Conservation (phyloP, 176 grass and related monocot species). For the barley (Hordeum vulgare) region DNA sequence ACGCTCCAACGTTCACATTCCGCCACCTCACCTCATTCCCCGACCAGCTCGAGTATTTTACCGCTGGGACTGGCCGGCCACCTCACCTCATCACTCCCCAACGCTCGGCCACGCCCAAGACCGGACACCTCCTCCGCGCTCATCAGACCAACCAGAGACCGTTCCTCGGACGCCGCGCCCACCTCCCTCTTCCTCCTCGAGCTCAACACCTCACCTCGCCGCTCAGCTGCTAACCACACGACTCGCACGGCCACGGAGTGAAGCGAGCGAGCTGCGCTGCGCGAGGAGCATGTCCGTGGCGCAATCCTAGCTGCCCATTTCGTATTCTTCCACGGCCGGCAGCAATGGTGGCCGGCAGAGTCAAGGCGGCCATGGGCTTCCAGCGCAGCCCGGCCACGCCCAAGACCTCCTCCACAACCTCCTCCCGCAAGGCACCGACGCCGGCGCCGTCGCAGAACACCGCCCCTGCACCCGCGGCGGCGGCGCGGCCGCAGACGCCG, state of each 20-base stretch:
- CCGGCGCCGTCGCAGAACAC: slow-evolving; percentile 10
- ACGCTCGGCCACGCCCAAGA: too few relatives aligned
- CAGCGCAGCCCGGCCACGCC: slow-evolving; percentile 54
- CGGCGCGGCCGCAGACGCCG: slow-evolving; percentile 15
- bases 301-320: slow-evolving; percentile 30
- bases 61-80: background rate
- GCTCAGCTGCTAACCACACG: background rate
- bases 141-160: slow-evolving; percentile 19
- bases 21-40: background rate
- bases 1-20: slow-evolving; percentile 44
- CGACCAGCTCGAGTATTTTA: slow-evolving; percentile 17
- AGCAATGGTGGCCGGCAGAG: slow-evolving; percentile 79
- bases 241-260: background rate
- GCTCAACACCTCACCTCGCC: background rate
- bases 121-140: too few relatives aligned
- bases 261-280: background rate
- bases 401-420: slow-evolving; percentile 5
- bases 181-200: background rate
- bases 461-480: background rate
- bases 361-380: slow-evolving; percentile 95
- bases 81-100: background rate
- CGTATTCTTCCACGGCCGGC: slow-evolving; percentile 41
- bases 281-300: slow-evolving; percentile 10
- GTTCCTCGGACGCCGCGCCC: slow-evolving; percentile 34
- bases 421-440: background rate